These are phyloP conservation scores for Ilyonectria sp. DNA, from an alignment of 2,329 filamentous ascomycete genomes.

Conservation along the genomic window DNA sequence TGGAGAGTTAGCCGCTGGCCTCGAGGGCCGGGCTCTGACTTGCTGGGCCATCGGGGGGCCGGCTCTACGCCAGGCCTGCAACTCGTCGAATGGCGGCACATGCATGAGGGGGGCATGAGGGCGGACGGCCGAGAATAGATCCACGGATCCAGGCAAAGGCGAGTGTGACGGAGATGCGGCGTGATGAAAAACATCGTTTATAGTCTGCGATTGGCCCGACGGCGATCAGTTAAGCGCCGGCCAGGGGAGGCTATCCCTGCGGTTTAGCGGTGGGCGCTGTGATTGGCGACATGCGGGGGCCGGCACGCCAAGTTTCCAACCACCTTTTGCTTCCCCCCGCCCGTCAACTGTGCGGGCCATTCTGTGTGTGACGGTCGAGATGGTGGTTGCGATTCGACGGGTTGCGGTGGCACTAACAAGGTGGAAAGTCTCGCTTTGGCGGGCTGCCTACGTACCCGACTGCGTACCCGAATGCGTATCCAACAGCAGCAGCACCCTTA, in stretches of 20 bases:
- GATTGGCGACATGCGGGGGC: slow-evolving; percentile 39
- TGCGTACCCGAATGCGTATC: neutral
- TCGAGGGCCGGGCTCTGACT: slow-evolving; percentile 60
- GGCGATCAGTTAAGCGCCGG: slow-evolving; percentile 58
- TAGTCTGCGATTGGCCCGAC: slow-evolving; percentile 59
- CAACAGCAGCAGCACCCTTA: neutral
- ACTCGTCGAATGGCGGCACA: slow-evolving; percentile 52
- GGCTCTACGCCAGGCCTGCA: slow-evolving; percentile 28
- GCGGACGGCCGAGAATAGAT: slow-evolving; percentile 53
- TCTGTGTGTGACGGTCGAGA: neutral
- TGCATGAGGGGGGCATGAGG: slow-evolving; percentile 53
- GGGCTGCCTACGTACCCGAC: neutral
- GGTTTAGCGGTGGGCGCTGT: slow-evolving; percentile 16
- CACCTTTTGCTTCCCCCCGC: slow-evolving; percentile 23
- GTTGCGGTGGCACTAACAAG: slow-evolving; percentile 12
- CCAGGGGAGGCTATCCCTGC: slow-evolving; percentile 18
- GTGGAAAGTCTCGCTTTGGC: slow-evolving; percentile 5
- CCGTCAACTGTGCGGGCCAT: slow-evolving; percentile 8
- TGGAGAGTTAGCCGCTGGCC: slow-evolving; percentile 58
- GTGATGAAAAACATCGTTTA: slow-evolving; percentile 34
- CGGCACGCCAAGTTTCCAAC: slow-evolving; percentile 18
- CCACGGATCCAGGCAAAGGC: slow-evolving; percentile 50
- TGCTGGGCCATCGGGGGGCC: slow-evolving; percentile 50
- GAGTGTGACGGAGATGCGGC: slow-evolving; percentile 47
- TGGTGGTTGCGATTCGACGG: neutral